A percentile compares a stretch with the other conserved stretches of the same genome.
Conservation (phyloP, 768 basidiomycete species). For the Auricularia sp. region DNA sequence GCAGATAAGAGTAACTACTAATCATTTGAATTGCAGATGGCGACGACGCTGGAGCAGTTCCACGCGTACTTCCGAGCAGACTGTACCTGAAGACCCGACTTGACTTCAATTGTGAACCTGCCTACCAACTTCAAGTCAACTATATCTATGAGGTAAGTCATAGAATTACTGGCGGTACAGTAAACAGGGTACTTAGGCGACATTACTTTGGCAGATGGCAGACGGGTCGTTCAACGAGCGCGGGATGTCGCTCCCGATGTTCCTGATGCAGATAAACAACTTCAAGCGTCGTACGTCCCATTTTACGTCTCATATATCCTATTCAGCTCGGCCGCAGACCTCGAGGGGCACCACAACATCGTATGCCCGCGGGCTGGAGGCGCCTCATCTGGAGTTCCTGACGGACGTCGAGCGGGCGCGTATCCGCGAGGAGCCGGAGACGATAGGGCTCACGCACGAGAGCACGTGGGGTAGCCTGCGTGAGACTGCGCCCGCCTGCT, state of each 20-base stretch:
- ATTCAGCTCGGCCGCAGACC: too few species aligned
- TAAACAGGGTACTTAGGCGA: background rate
- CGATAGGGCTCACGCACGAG: background rate
- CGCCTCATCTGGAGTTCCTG: background rate
- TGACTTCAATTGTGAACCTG: too few species aligned
- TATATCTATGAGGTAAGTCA: slow-evolving; percentile 37
- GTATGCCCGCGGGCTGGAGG: too few species aligned
- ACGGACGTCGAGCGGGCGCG: background rate
- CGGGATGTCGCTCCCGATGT: slow-evolving; percentile 34
- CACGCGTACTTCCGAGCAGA: background rate
- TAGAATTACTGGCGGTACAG: slow-evolving; percentile 2
- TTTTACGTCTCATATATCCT: background rate
- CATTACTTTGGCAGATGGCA: too few species aligned
- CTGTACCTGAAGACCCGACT: too few species aligned
- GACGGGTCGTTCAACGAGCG: slow-evolving; percentile 40
- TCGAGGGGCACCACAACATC: slow-evolving; percentile 47
- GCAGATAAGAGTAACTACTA: background rate
- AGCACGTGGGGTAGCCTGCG: background rate
- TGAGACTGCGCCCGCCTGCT: background rate
- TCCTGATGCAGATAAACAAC: slow-evolving; percentile 30
- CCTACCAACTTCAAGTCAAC: slow-evolving; percentile 25
- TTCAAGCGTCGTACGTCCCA: slow-evolving; percentile 35
- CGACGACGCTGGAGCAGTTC: background rate
- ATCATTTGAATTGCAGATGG: background rate
- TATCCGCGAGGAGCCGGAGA: background rate